Evolutionary conservation across 441 rosid genomes (phyloP).

Genomic region (Adansonia rubrostipa): DNA sequence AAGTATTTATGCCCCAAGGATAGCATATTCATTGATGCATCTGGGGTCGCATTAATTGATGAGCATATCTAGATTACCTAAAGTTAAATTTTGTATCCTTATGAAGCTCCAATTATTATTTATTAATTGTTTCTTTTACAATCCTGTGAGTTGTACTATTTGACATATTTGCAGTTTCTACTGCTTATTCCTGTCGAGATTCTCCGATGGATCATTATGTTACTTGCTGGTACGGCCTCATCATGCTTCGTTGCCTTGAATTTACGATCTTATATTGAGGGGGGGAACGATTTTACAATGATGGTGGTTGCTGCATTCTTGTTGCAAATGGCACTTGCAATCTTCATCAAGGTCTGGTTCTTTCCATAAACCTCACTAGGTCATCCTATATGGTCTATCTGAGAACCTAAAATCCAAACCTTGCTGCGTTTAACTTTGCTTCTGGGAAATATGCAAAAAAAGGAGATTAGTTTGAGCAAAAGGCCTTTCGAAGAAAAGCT

Average conservation of each 20-base stretch:
- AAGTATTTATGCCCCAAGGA: background rate
- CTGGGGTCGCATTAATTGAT: background rate
- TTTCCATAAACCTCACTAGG: conserved; percentile 55
- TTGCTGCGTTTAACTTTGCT: background rate
- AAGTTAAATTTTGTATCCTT: background rate
- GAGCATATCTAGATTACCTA: background rate
- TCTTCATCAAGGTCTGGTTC: conserved; percentile 95
- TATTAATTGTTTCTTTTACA: background rate
- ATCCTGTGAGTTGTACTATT: conserved; percentile 16
- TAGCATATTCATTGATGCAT: background rate
- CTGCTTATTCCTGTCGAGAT: conserved; percentile 79
- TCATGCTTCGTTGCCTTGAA: conserved; percentile 76
- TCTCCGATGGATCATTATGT: conserved; percentile 83
- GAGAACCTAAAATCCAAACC: conserved; percentile 10
- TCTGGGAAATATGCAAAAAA: conserved; percentile 15
- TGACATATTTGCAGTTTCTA: conserved; percentile 58
- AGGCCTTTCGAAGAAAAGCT: conserved; percentile 19
- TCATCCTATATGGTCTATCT: background rate
- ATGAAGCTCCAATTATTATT: conserved; percentile 11
- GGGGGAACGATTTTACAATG: conserved; percentile 56
- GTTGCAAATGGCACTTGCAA: conserved; percentile 78
- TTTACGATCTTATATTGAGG: conserved; percentile 56
- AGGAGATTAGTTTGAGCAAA: background rate
- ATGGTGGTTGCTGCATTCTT: conserved; percentile 64
- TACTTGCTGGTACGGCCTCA: conserved; percentile 66